These are phyloP conservation scores for Apophysomyces ossiformis DNA, from an alignment of 371 early-diverging fungal genomes.

Conservation along the genomic window DNA sequence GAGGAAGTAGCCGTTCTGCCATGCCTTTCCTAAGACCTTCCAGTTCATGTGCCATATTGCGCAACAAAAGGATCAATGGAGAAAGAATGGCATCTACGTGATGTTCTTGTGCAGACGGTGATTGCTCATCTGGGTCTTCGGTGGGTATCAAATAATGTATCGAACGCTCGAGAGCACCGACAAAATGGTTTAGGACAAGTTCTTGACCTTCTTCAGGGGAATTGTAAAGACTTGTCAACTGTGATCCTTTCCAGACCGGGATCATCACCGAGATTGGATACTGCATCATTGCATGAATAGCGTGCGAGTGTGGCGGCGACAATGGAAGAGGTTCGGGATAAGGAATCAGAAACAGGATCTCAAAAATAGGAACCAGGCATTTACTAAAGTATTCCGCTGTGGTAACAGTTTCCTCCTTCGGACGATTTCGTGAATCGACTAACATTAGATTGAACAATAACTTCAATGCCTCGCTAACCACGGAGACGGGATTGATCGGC, in stretches of 20 bases:
- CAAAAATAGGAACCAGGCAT: constrained; percentile 38
- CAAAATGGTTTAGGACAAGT: constrained; percentile 19
- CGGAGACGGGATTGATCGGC: constrained; percentile 49
- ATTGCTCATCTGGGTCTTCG: constrained; percentile 38
- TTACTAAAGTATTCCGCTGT: constrained; percentile 26
- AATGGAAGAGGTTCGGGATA: constrained; percentile 60
- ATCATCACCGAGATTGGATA: constrained; percentile 46
- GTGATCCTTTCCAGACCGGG: constrained; percentile 46
- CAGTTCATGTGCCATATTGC: constrained; percentile 49
- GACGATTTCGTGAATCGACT: constrained; percentile 34
- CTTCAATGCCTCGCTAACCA: constrained; percentile 62
- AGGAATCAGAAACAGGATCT: constrained; percentile 47
- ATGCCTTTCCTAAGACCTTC: constrained; percentile 17
- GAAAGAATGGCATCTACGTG: constrained; percentile 68
- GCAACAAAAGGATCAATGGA: constrained; percentile 66
- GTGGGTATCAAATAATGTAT: constrained; percentile 46
- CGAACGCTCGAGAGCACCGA: constrained; percentile 31
- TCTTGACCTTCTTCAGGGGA: constrained; percentile 19
- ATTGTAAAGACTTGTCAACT: constrained; percentile 14
- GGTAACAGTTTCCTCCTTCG: constrained; percentile 18
- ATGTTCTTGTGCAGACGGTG: constrained; percentile 4
- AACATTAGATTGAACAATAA: constrained; percentile 62
- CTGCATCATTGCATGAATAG: constrained; percentile 75
- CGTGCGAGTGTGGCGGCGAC: constrained; percentile 75
- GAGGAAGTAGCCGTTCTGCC: constrained; percentile 56